Evolutionary conservation across 805 yeast species (phyloP).

Genomic region (Blastobotrys mokoenaii): DNA sequence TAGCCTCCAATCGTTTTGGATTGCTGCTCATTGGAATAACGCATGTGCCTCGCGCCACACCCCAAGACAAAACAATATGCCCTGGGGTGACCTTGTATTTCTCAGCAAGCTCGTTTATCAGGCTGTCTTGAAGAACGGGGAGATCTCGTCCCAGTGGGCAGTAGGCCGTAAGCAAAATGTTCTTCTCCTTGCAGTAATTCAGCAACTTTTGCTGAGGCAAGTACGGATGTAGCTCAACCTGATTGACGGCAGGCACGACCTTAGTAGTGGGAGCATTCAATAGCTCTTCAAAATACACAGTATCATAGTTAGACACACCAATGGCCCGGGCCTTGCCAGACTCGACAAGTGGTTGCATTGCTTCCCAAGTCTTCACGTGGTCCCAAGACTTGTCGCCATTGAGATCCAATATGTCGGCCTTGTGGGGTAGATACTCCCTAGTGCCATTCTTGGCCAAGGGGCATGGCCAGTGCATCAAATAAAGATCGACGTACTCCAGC

Average conservation of each 20-base stretch:
- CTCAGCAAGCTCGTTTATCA: conserved; percentile 47
- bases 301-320: conserved; percentile 58
- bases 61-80: conserved; percentile 13
- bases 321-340: conserved; percentile 47
- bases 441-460: conserved; percentile 23
- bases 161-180: conserved; percentile 61
- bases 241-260: conserved; percentile 60
- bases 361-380: conserved; percentile 50
- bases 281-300: conserved; percentile 35
- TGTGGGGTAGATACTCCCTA: conserved; percentile 1
- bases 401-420: neutral
- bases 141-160: conserved; percentile 71
- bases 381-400: conserved; percentile 11
- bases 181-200: conserved; percentile 43
- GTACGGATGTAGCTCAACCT: conserved; percentile 69
- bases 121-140: conserved; percentile 47
- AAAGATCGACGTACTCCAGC: conserved; percentile 56
- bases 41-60: conserved; percentile 41
- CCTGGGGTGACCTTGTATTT: conserved; percentile 36
- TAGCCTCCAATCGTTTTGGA: conserved; percentile 44
- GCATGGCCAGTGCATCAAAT: conserved; percentile 62
- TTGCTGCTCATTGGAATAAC: conserved; percentile 63
- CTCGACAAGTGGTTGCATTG: conserved; percentile 49
- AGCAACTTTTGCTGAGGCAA: conserved; percentile 56
- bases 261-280: conserved; percentile 41